Percentiles rank a stretch among this genome's conserved stretches.
Evolutionary conservation across 306 rosid genomes (phyloP).

Genomic region (Cajanus cajan): DNA sequence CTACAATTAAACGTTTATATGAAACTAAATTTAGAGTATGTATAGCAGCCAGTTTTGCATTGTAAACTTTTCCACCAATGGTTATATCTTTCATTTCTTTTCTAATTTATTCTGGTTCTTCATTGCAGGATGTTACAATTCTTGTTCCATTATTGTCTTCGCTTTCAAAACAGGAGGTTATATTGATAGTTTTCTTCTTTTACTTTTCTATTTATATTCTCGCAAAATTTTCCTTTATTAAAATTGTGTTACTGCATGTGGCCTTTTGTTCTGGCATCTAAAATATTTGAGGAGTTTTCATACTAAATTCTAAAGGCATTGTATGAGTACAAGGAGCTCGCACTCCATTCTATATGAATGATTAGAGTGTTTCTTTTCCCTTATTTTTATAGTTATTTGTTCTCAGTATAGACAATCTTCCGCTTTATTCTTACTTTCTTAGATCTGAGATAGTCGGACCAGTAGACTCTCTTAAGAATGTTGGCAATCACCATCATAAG

Average conservation of each 20-base stretch:
- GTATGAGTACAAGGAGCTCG: neutral
- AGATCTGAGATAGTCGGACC: neutral
- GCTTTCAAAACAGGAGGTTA: constrained; percentile 87
- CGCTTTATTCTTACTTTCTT: neutral
- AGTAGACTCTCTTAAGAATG: neutral
- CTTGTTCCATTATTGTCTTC: constrained; percentile 91
- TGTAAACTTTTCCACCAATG: constrained; percentile 18
- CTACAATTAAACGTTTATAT: constrained; percentile 84
- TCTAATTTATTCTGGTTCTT: constrained; percentile 31
- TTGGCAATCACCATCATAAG: constrained; percentile 5
- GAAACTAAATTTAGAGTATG: constrained; percentile 89
- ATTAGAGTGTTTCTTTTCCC: neutral
- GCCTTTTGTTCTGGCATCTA: neutral
- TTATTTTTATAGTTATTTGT: neutral
- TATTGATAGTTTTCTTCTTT: constrained; percentile 17
- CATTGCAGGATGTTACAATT: constrained; percentile 90
- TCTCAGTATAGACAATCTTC: neutral
- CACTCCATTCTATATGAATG: neutral
- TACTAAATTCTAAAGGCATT: neutral
- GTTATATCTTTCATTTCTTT: constrained; percentile 19
- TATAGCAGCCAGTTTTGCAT: constrained; percentile 24
- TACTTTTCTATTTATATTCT: constrained; percentile 18
- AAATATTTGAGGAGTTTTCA: neutral
- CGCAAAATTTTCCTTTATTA: neutral
- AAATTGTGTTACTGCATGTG: neutral